phyloP scores from a whole-genome alignment of 140 eudicot genomes.

The Flaveria floridana region DNA sequence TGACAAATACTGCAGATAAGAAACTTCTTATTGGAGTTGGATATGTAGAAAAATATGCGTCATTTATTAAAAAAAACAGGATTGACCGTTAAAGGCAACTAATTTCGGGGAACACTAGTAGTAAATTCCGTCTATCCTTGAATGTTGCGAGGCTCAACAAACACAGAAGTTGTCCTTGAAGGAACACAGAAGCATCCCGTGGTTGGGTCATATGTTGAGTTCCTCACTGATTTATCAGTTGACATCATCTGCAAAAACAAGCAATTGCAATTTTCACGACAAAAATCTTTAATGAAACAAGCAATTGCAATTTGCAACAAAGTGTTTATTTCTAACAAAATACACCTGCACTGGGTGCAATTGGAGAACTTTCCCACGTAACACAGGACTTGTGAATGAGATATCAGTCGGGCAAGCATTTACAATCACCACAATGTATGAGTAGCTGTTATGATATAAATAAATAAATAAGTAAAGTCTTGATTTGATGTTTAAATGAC shows the following conservation, averaged over 20 bases:
- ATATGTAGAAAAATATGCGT: not conserved
- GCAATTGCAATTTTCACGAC: not conserved
- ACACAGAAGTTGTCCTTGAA: slow-evolving; percentile 70
- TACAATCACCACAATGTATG: slow-evolving; percentile 59
- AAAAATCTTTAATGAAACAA: slow-evolving; percentile 12
- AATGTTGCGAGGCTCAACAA: slow-evolving; percentile 60
- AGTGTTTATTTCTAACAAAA: not conserved
- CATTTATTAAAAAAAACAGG: not conserved
- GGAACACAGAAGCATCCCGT: slow-evolving; percentile 72
- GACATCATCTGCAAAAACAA: slow-evolving; percentile 56
- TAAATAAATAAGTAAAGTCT: not conserved
- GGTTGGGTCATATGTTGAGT: slow-evolving; percentile 57
- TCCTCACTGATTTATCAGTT: slow-evolving; percentile 59
- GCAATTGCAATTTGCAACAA: not conserved
- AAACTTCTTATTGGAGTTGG: slow-evolving; percentile 19
- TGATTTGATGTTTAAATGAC: slow-evolving; percentile 6
- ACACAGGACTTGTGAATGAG: slow-evolving; percentile 50
- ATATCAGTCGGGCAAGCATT: slow-evolving; percentile 61
- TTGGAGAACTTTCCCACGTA: slow-evolving; percentile 50
- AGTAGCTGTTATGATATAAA: slow-evolving; percentile 46
- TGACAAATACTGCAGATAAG: not conserved
- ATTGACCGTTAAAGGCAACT: slow-evolving; percentile 34
- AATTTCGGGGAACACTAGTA: not conserved
- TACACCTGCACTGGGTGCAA: slow-evolving; percentile 85
- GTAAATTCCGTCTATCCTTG: slow-evolving; percentile 5